Percentiles rank a stretch among this genome's conserved stretches.
Evolutionary conservation across 257 asterid genomes (phyloP).

Genomic region (Solanum infundibuliforme): DNA sequence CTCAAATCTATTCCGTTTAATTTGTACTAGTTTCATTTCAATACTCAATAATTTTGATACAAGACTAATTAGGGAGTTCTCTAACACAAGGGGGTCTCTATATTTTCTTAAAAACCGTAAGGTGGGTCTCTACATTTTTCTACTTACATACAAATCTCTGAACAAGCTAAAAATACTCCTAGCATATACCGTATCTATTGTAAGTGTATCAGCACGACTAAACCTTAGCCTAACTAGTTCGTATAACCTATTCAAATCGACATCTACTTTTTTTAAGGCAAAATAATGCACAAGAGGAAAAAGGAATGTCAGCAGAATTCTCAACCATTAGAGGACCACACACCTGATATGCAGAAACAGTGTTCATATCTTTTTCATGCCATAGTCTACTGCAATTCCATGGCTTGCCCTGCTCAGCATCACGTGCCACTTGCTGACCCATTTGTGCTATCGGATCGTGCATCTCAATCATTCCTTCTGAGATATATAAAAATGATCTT

Average conservation of each 20-base stretch:
- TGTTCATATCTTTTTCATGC: neutral
- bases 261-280: no score
- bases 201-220: no score
- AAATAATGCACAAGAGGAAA: no score
- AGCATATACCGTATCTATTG: no score
- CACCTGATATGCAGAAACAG: neutral
- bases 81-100: neutral
- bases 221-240: no score
- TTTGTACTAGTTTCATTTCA: no score
- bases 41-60: rapidly evolving
- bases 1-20: no score
- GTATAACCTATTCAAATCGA: no score
- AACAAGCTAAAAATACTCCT: no score
- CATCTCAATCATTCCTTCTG: neutral
- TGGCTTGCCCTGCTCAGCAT: neutral
- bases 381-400: neutral
- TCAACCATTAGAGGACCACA: neutral
- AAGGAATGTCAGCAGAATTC: neutral
- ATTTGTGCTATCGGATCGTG: neutral
- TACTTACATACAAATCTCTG: no score
- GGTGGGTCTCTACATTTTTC: no score
- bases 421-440: neutral
- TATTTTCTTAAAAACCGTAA: no score
- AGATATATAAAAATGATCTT: neutral
- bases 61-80: neutral